Base-by-base conservation (phyloP, 371 early-diverging fungal genomes). In the Lichtheimia ramosa region DNA sequence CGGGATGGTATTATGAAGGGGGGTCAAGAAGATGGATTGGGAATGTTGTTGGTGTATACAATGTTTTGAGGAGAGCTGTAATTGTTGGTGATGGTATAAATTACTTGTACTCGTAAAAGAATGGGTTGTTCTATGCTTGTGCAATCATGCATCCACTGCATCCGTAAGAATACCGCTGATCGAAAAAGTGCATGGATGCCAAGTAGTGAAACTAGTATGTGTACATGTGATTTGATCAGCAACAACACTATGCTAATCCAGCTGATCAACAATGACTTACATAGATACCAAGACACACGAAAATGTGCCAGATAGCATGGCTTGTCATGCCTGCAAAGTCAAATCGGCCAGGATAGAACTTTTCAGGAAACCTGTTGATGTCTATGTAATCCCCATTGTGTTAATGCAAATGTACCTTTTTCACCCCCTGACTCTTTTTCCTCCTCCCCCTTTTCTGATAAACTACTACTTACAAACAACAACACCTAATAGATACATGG, bases 241-340 rank as follows among this genome's bases (percentile, higher is more conserved):
- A 50, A 21, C n/a, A 53, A 39, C 40, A 53, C 34, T 10, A 15
- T 41, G n/a, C 34, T 53, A 34, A 18, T 1, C n/a, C n/a, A 46
- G 46, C 46, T 18, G 34, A 43, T 13, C 18, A 27, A 12, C 5
- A 25, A 24, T 13, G 41, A 69, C 74, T 64, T 71, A 76, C 77
- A 56, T 71, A 85, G 24, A 86, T 85, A 5, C 88, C 90, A 5
- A 81, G 72, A 18, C 86, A 79, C 6, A 91, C 90, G 69, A 82
- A 82, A 14, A 87, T 64, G 67, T 92, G 93, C 93, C 93, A 92
- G 51, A 89, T 75, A 48, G 87, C 87, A 71, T 92, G 93, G 49
- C 87, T 87, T 54, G 89, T 86, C 71, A 79, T 70, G 53, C 86
- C 85, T 61, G 84, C 71, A 54, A 77, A 70, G 68, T 93, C 92